Conservation (phyloP, 257 asterid species). For the Nicotiana paniculata region DNA sequence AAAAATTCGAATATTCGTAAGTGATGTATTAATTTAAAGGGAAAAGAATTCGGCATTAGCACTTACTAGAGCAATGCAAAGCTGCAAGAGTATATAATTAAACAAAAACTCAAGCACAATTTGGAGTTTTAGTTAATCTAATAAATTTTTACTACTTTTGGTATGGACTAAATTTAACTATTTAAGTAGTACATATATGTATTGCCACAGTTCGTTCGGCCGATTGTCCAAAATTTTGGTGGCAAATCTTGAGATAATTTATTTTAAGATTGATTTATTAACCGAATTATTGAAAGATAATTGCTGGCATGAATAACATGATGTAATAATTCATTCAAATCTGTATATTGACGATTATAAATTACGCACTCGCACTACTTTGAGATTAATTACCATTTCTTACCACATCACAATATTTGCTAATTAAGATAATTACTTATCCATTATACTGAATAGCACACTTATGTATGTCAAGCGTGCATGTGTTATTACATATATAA, state of each 20-base stretch:
- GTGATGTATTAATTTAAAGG: neutral
- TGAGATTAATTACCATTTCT: too few species aligned
- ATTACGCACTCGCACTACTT: too few species aligned
- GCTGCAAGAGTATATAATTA: neutral
- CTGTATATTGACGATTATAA: too few species aligned
- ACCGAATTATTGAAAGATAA: neutral
- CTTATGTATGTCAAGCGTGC: too few species aligned
- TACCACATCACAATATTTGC: too few species aligned
- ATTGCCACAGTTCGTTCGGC: neutral
- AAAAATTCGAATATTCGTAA: neutral
- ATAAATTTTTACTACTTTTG: neutral
- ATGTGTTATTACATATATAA: too few species aligned
- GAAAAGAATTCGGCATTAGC: neutral
- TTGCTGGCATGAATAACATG: neutral
- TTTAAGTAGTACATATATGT: neutral
- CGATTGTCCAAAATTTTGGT: neutral
- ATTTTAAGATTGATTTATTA: neutral
- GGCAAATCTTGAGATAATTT: neutral
- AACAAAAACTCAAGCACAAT: neutral
- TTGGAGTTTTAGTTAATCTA: neutral
- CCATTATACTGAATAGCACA: too few species aligned
- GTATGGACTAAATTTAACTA: neutral
- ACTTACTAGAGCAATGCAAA: neutral
- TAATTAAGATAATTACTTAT: too few species aligned
- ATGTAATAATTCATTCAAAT: neutral